Evolutionary conservation across 2,329 filamentous ascomycete genomes (phyloP), one percentile per base, ranked within the genome.

Genomic region (Epichloe sp.): DNA sequence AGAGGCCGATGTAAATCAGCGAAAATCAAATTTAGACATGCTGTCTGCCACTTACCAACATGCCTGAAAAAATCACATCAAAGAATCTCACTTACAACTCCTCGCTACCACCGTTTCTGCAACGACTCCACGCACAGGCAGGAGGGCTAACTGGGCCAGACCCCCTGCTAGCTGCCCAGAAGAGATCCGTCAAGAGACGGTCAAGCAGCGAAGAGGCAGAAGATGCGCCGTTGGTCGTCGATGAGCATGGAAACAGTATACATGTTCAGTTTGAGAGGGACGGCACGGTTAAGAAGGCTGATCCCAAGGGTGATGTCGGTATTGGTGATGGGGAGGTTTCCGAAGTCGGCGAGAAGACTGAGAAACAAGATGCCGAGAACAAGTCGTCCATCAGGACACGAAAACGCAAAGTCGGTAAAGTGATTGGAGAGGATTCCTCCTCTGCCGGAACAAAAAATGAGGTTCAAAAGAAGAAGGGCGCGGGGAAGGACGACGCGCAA

Each of bases 181-280:
- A 76, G 2, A 69, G 77, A n/a, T 69, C 73, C 47, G 66, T 60
- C 52, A 77, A 72, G 68, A 77, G 71, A 67, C 75, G 74, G 37
- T 79, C 77, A 15, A 78, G 71, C 53, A 81, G 83, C 57, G 82
- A 83, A 41, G 81, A 88, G 54, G 85, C 84, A 12, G 86, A 91
- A 58, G 86, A 91, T 63, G 83, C 75, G 47, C 87, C 87, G 0
- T 74, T 88, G 0, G 80, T 88, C 48, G 79, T 93, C 4, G 79
- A 91, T 57, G 86, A 88, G 62, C 73, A 77, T 4, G 85, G 80
- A 47, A 84, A 87, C 50, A 75, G 83, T 34, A 76, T 83, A 34
- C 45, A 65, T 68, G 57, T 79, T 59, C 55, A 76, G 17, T 63
- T 76, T 4, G 68, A 66, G 49, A 62, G 63, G 44, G 71, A 54